phyloP scores from a whole-genome alignment of 2,329 filamentous ascomycete genomes.

The Juglanconis juglandina region DNA sequence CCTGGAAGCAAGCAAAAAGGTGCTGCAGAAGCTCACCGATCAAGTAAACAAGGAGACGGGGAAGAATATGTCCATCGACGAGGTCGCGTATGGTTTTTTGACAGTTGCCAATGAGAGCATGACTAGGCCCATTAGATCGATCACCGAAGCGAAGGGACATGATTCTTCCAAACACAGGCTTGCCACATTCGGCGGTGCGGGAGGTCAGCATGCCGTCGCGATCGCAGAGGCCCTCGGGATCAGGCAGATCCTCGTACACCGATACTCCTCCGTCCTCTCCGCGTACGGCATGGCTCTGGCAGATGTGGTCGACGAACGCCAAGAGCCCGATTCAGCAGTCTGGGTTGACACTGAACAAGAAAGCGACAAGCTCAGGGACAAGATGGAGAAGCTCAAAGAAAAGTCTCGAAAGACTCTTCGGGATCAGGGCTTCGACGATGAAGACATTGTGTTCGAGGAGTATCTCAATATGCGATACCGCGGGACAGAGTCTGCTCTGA shows the following conservation, averaged over 20 bases:
- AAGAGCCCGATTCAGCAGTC: constrained; percentile 68
- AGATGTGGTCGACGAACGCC: constrained; percentile 87
- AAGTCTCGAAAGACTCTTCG: constrained; percentile 65
- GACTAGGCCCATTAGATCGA: constrained; percentile 82
- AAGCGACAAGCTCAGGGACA: constrained; percentile 61
- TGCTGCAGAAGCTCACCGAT: constrained; percentile 72
- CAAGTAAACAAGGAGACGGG: constrained; percentile 75
- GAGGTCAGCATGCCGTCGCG: constrained; percentile 87
- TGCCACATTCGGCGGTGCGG: constrained; percentile 87
- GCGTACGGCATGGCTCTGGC: constrained; percentile 92
- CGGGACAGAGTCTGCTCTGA: constrained; percentile 85
- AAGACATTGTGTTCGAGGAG: constrained; percentile 79
- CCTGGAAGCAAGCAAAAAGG: constrained; percentile 67
- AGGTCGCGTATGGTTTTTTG: constrained; percentile 85
- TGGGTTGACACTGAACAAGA: constrained; percentile 59
- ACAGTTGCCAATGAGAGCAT: constrained; percentile 89
- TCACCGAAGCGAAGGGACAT: constrained; percentile 89
- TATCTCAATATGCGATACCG: constrained; percentile 93
- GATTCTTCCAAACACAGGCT: constrained; percentile 88
- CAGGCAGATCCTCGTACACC: constrained; percentile 78
- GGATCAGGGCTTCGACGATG: constrained; percentile 74
- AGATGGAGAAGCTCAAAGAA: constrained; percentile 76
- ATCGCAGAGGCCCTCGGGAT: constrained; percentile 84
- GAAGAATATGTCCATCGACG: constrained; percentile 70
- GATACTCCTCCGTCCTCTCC: constrained; percentile 84